These are phyloP conservation scores for Syncephalastrum racemosum DNA, from an alignment of 371 early-diverging fungal species.

Conservation along the genomic window DNA sequence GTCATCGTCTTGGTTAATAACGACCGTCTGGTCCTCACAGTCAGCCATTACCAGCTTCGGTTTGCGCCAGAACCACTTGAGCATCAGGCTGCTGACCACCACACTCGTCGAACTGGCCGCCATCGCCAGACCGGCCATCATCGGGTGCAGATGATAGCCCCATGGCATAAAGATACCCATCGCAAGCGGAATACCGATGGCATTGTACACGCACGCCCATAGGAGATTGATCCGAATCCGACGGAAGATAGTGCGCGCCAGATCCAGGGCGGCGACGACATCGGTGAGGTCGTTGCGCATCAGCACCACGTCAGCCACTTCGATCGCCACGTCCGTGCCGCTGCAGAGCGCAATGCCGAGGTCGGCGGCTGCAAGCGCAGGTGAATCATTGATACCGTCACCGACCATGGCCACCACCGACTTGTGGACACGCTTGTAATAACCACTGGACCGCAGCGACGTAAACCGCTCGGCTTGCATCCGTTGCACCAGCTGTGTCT, in stretches of 20 bases:
- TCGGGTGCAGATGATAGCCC: constrained; percentile 83
- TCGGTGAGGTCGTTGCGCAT: constrained; percentile 83
- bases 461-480: constrained; percentile 49
- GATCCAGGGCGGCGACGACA: constrained; percentile 83
- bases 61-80: constrained; percentile 67
- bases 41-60: constrained; percentile 30
- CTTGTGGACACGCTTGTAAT: background rate
- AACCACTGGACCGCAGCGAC: background rate
- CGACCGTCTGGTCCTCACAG: no score
- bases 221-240: constrained; percentile 83
- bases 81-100: constrained; percentile 82
- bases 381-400: constrained; percentile 99
- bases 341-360: constrained; percentile 94
- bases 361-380: constrained; percentile 90
- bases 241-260: constrained; percentile 80
- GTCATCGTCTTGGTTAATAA: no score
- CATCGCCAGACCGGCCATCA: constrained; percentile 95
- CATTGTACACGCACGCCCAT: constrained; percentile 90
- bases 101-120: constrained; percentile 92
- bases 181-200: constrained; percentile 90
- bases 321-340: constrained; percentile 95
- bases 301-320: constrained; percentile 87
- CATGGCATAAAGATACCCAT: constrained; percentile 91
- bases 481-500: constrained; percentile 70
- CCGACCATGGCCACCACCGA: constrained; percentile 93